Conservation (phyloP, 2,329 filamentous ascomycete genomes). For the Claviceps pazoutovae region DNA sequence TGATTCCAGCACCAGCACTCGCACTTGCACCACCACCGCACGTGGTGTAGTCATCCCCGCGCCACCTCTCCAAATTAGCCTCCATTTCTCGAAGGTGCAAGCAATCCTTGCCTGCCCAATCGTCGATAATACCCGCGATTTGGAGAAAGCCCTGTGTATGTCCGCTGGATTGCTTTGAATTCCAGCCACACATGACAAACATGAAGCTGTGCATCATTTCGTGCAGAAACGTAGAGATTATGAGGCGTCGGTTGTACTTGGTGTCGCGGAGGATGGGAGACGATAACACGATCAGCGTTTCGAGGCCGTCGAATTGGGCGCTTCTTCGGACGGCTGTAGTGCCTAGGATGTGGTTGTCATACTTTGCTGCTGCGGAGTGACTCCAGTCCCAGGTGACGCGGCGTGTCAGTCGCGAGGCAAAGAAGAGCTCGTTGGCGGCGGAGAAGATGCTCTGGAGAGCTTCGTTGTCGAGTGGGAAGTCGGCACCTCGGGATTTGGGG, state of each 20-base stretch:
- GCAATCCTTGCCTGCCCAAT: slow-evolving; percentile 42
- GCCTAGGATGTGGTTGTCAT: slow-evolving; percentile 43
- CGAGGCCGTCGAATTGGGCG: slow-evolving; percentile 34
- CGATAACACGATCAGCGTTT: slow-evolving; percentile 49
- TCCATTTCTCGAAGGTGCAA: slow-evolving; percentile 46
- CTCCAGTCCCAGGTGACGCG: slow-evolving; percentile 52
- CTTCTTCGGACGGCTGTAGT: slow-evolving; percentile 44
- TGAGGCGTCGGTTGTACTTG: slow-evolving; percentile 43
- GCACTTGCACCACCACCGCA: neutral
- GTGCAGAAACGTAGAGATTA: slow-evolving; percentile 52
- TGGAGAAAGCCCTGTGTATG: slow-evolving; percentile 46
- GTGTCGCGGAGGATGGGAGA: slow-evolving; percentile 41
- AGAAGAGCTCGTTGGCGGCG: slow-evolving; percentile 49
- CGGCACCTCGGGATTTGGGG: slow-evolving; percentile 28
- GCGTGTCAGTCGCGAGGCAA: slow-evolving; percentile 38
- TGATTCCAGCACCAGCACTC: neutral
- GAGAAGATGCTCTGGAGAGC: slow-evolving; percentile 45
- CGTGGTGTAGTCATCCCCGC: slow-evolving; percentile 12
- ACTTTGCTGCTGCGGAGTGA: slow-evolving; percentile 32
- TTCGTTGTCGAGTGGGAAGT: slow-evolving; percentile 41
- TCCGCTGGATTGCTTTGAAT: slow-evolving; percentile 39
- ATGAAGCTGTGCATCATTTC: slow-evolving; percentile 55
- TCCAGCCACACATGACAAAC: slow-evolving; percentile 47
- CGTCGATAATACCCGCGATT: slow-evolving; percentile 46
- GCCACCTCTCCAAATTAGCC: slow-evolving; percentile 44